Evolutionary conservation across 2,329 filamentous ascomycete genomes (phyloP), one percentile per base, ranked within the genome.

Genomic region (Rutstroemia sp.): DNA sequence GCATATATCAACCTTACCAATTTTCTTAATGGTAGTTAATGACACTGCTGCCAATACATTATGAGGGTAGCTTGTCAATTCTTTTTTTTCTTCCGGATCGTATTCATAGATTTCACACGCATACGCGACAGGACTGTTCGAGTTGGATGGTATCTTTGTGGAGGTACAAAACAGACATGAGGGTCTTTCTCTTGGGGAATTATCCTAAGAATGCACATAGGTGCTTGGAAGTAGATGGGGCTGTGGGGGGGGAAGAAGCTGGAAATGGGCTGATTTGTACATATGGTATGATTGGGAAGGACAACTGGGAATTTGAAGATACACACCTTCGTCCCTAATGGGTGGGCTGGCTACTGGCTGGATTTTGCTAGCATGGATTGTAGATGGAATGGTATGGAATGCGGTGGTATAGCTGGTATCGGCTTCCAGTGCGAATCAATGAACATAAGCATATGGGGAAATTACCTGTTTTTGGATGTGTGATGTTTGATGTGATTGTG

Each of bases 101-200:
- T 54, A 54, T 54, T 50, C 45, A 54, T 54, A 54, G 52, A 54
- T 49, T 54, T 54, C 38, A 49, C 46, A 25, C 46, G 52, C 52
- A 49, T 42, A 49, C 38, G 52, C 36, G 38, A 34, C 27, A 5
- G 45, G 12, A 30, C 23, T 42, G 23, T 44, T 54, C 19, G 12
- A 16, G 8, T 27, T 54, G 42, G 42, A 46, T 46, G 42, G 19
- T 21, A 46, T 46, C 12, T 46, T 46, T n/a, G 42, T 14, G 42
- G 19, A 42, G 19, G 9, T 8, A n/a, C 16, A 8, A 19, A 14
- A 42, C 10, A 17, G 39, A 42, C 2, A 42, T 19, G 9, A 19
- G n/a, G 16, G 39, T 19, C 39, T 42, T 17, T 10, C 19, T 17
- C 9, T 40, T 40, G 39, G 16, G 19, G 39, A 9, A 42, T 17